phyloP scores from a whole-genome alignment of 2,329 filamentous ascomycete species.

The Rasamsonia emersonii region DNA sequence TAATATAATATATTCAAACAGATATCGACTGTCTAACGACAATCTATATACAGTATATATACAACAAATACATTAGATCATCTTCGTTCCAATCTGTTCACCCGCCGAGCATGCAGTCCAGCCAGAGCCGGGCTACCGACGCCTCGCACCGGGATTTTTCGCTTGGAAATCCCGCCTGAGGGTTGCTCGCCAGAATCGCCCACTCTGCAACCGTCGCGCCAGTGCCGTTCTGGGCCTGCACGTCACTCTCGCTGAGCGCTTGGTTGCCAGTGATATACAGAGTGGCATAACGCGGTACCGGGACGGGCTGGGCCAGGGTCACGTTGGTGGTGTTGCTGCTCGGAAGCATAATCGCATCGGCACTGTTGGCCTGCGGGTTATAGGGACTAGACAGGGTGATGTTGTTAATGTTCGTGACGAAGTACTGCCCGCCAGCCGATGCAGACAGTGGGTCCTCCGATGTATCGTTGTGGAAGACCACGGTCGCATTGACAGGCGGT shows the following conservation, averaged over 20 bases:
- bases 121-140: too few relatives aligned
- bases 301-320: conserved; percentile 24
- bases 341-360: conserved; percentile 27
- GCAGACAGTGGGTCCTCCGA: too few relatives aligned
- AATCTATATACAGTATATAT: too few relatives aligned
- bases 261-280: conserved; percentile 38
- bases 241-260: conserved; percentile 20
- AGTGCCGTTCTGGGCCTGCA: conserved; percentile 26
- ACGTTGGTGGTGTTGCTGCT: conserved; percentile 36
- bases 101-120: too few relatives aligned
- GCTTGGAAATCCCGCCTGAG: too few relatives aligned
- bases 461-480: conserved; percentile 49
- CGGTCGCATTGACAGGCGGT: conserved; percentile 45
- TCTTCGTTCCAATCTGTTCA: too few relatives aligned
- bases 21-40: too few relatives aligned
- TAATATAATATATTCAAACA: too few relatives aligned
- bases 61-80: too few relatives aligned
- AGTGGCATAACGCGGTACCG: conserved; percentile 33
- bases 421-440: conserved; percentile 8
- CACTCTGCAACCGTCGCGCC: conserved; percentile 42
- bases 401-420: conserved; percentile 20
- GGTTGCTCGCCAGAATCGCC: conserved; percentile 31
- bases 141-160: too few relatives aligned
- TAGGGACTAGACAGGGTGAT: conserved; percentile 12
- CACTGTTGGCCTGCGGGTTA: conserved; percentile 19